Percentiles rank a stretch among this genome's conserved stretches.
Conservation (phyloP, 768 basidiomycete species). For the Lentinula aciculospora region DNA sequence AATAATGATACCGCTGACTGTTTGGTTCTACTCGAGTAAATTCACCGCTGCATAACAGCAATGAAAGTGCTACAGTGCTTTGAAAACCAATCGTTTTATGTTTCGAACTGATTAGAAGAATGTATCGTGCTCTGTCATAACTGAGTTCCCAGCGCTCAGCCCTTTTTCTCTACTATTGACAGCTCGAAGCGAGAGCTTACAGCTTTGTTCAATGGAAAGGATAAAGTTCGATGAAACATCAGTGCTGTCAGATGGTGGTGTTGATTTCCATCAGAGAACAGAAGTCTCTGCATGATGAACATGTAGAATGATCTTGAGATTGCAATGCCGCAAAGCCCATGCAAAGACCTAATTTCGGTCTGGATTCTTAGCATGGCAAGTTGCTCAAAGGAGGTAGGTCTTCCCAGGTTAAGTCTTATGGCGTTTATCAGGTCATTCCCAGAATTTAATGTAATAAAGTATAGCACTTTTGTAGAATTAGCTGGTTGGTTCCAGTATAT, state of each 20-base stretch:
- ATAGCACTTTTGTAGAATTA: too few species aligned
- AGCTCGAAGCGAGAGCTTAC: not conserved
- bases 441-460: too few species aligned
- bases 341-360: not conserved
- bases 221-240: not conserved
- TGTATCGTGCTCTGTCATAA: too few species aligned
- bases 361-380: not conserved
- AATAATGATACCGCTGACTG: too few species aligned
- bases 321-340: not conserved
- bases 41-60: too few species aligned
- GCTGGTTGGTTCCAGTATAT: too few species aligned
- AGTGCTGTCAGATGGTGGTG: not conserved
- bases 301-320: not conserved
- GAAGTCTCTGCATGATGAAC: not conserved
- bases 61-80: too few species aligned
- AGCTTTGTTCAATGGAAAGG: not conserved
- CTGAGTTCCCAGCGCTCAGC: too few species aligned
- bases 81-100: too few species aligned
- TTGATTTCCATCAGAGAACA: not conserved
- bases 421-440: too few species aligned
- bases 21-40: too few species aligned
- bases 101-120: too few species aligned
- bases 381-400: not conserved
- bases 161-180: not conserved
- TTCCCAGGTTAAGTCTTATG: not conserved